phyloP scores from a whole-genome alignment of 2,329 filamentous ascomycete genomes.

The Sporothrix schenckii region DNA sequence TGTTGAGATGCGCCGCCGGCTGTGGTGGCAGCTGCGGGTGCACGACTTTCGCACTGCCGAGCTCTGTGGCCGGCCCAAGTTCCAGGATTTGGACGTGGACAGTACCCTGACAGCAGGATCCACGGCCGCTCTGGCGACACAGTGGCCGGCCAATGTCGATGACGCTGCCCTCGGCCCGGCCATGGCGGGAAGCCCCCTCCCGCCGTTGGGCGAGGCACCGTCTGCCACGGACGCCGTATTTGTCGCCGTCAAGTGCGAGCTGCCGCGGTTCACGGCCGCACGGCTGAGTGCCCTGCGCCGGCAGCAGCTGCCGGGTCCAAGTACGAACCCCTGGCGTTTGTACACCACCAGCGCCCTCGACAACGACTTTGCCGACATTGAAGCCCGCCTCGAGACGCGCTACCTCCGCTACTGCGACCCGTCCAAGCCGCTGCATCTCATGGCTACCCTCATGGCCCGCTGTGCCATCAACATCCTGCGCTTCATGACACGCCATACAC shows the following conservation, averaged over 20 bases:
- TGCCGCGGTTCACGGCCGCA: constrained; percentile 27
- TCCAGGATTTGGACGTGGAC: constrained; percentile 31
- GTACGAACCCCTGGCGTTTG: neutral
- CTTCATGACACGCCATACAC: constrained; percentile 39
- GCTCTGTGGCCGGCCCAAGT: constrained; percentile 33
- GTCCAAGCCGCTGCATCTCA: constrained; percentile 36
- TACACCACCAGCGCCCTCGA: constrained; percentile 32
- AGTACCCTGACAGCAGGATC: neutral
- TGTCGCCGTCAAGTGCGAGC: constrained; percentile 30
- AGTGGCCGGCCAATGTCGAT: constrained; percentile 40
- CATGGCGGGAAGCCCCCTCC: constrained; percentile 34
- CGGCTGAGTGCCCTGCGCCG: constrained; percentile 29
- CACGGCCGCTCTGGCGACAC: constrained; percentile 25
- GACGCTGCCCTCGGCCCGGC: constrained; percentile 37
- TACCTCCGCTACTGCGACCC: constrained; percentile 32
- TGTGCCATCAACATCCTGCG: constrained; percentile 36
- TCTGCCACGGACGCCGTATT: constrained; percentile 28
- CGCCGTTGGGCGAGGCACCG: neutral
- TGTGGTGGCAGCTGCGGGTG: constrained; percentile 71
- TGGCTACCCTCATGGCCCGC: constrained; percentile 35
- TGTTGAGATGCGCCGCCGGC: constrained; percentile 66
- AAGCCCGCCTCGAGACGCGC: constrained; percentile 38
- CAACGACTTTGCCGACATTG: constrained; percentile 37
- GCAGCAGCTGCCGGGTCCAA: neutral
- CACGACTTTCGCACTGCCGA: constrained; percentile 71